Percentiles rank a stretch among this genome's conserved stretches.
phyloP scores from a whole-genome alignment of 192 early-diverging fungal genomes.

The Rhizophagus prolifer region DNA sequence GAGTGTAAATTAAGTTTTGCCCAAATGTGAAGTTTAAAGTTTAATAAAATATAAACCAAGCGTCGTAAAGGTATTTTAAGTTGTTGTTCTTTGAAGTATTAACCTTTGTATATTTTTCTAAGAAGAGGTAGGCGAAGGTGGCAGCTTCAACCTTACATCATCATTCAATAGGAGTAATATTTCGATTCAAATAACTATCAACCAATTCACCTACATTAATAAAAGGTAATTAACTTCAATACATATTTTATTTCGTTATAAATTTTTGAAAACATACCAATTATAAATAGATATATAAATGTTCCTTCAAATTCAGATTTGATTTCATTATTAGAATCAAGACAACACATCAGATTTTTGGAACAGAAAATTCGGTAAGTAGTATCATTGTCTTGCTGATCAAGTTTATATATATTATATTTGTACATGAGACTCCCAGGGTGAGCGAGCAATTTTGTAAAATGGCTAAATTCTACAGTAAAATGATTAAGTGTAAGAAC shows the following conservation, averaged over 20 bases:
- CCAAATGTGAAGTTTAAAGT: no score
- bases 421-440: background rate
- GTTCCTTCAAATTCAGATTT: background rate
- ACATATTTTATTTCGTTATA: background rate
- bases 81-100: no score
- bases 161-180: no score
- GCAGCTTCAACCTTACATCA: no score
- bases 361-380: background rate
- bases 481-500: background rate
- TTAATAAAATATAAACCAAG: no score
- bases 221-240: no score
- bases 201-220: no score
- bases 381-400: background rate
- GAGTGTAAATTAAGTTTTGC: no score
- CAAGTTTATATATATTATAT: background rate
- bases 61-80: no score
- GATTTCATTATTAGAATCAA: background rate
- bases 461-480: background rate
- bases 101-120: no score
- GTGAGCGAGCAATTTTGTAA: background rate
- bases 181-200: no score
- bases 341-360: background rate
- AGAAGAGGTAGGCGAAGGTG: no score
- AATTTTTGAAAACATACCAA: background rate
- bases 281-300: slow-evolving; percentile 1